These are phyloP conservation scores for Rubia peregrina DNA, from an alignment of 305 asterid species.

Conservation along the genomic window DNA sequence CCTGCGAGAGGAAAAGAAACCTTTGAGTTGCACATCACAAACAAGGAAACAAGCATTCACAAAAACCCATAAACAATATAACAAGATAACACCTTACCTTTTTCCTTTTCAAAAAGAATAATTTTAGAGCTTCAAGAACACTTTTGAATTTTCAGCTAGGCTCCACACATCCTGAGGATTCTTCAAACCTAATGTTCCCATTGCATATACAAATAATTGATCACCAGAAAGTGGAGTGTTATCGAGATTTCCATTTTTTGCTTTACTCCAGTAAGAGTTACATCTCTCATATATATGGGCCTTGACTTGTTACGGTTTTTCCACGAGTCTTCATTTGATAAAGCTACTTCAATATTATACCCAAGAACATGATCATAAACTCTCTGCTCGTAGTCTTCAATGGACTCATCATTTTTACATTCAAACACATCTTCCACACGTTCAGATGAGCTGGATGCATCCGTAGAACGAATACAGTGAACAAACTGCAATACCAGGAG, in stretches of 20 bases:
- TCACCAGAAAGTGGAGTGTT: slow-evolving; percentile 35
- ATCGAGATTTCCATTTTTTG: slow-evolving; percentile 61
- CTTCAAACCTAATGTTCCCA: slow-evolving; percentile 73
- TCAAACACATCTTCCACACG: slow-evolving; percentile 69
- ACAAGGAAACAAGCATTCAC: slow-evolving; percentile 2
- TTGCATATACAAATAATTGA: slow-evolving; percentile 59
- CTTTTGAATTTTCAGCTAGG: slow-evolving; percentile 72
- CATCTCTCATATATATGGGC: slow-evolving; percentile 75
- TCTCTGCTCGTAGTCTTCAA: slow-evolving; percentile 77
- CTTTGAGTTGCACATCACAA: slow-evolving; percentile 17
- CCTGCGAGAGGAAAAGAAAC: slow-evolving; percentile 34
- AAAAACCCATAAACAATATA: slow-evolving; percentile 5
- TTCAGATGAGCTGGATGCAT: slow-evolving; percentile 67
- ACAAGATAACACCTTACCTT: slow-evolving; percentile 47
- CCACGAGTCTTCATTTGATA: slow-evolving; percentile 91
- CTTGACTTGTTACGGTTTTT: slow-evolving; percentile 80
- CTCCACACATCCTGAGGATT: slow-evolving; percentile 95
- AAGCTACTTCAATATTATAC: slow-evolving; percentile 78
- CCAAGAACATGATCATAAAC: slow-evolving; percentile 96
- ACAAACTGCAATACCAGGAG: slow-evolving; percentile 67
- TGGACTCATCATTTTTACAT: slow-evolving; percentile 52
- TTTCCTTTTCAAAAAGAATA: slow-evolving; percentile 58
- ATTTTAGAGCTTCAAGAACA: slow-evolving; percentile 74
- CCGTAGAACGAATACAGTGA: slow-evolving; percentile 82
- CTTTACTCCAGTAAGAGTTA: slow-evolving; percentile 33